Base-by-base conservation (phyloP, 352 stramenopile species). In the Phytophthora sp. region DNA sequence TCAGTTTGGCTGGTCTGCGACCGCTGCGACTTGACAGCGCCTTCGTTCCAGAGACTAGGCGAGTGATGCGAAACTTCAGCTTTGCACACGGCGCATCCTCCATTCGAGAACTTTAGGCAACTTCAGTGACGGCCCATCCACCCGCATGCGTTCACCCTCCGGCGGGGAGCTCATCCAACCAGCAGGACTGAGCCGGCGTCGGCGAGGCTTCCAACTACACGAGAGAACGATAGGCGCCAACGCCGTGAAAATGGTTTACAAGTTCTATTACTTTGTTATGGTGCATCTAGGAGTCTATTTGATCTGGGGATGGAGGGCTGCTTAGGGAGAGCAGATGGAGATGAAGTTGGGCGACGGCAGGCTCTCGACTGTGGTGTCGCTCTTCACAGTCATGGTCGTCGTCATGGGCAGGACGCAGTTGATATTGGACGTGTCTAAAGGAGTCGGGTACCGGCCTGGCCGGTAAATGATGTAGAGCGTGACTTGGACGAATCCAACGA, bases 401-500 rank as follows among this genome's bases (percentile, higher is more conserved):
- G 51, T 69, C 38, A 62, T 31, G 0, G 66, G 59, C 0, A 66
- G 59, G 36, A 66, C 39, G 21, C 29, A 69, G 36, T 72, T 69
- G 21, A 56, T 64, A 4, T 26, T 38, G 21, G 30, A 23, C 51
- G 38, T 23, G 35, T 18, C n/a, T n/a, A n/a, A n/a, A n/a, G n/a
- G n/a, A n/a, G n/a, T n/a, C n/a, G n/a, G n/a, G n/a, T n/a, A n/a
- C 26, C 52, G 39, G 2, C 41, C 27, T 49, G 69, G 69, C 12
- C 59, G 64, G 44, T 62, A 77, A 47, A 74, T 39, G 8, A 77
- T 47, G 33, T 71, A 77, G 7, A 77, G 38, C 23, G 52, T 64
- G 7, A 77, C 69, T 47, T 77, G 69, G 26, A 59, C 27, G 4
- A 70, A 7, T 24, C 54, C 57, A 42, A 77, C 24, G 8, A 30